Percentiles rank a stretch among this genome's conserved stretches.
These are phyloP conservation scores for Pythium folliculosum DNA, from an alignment of 352 stramenopile genomes.

Conservation along the genomic window DNA sequence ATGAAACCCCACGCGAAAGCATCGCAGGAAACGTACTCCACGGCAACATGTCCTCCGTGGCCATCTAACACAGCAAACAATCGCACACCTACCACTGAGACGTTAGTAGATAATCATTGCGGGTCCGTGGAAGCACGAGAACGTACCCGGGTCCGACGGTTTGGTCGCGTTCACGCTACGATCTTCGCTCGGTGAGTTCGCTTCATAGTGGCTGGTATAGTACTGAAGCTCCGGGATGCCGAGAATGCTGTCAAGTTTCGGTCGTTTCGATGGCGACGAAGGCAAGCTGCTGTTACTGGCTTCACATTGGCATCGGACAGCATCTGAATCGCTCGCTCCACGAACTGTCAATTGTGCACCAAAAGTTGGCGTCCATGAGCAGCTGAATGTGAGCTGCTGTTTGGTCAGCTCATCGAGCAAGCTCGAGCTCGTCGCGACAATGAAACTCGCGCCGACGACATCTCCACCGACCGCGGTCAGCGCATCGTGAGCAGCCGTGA, in stretches of 20 bases:
- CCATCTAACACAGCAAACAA: constrained; percentile 69
- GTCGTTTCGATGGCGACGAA: neutral
- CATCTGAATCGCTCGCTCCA: neutral
- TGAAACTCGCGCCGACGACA: constrained; percentile 50
- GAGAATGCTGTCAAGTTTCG: neutral
- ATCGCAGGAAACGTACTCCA: constrained; percentile 37
- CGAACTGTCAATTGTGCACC: constrained; percentile 34
- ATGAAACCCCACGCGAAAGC: neutral
- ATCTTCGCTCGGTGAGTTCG: constrained; percentile 69
- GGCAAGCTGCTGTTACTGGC: neutral
- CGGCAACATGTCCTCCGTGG: constrained; percentile 62
- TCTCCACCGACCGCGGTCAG: constrained; percentile 41
- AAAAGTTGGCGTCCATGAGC: constrained; percentile 45
- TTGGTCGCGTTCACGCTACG: constrained; percentile 59
- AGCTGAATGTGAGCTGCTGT: constrained; percentile 45
- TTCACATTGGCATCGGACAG: constrained; percentile 19
- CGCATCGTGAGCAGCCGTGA: constrained; percentile 48
- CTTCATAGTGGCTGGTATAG: constrained; percentile 64
- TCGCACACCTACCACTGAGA: constrained; percentile 35
- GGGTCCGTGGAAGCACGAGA: neutral
- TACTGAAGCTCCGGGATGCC: constrained; percentile 22
- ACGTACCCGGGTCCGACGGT: constrained; percentile 33
- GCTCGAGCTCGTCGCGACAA: constrained; percentile 41
- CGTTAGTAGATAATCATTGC: neutral
- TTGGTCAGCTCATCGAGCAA: constrained; percentile 42